Evolutionary conservation across 495 filamentous ascomycete genomes (phyloP).

Genomic region (Hypoxylon fuscum): DNA sequence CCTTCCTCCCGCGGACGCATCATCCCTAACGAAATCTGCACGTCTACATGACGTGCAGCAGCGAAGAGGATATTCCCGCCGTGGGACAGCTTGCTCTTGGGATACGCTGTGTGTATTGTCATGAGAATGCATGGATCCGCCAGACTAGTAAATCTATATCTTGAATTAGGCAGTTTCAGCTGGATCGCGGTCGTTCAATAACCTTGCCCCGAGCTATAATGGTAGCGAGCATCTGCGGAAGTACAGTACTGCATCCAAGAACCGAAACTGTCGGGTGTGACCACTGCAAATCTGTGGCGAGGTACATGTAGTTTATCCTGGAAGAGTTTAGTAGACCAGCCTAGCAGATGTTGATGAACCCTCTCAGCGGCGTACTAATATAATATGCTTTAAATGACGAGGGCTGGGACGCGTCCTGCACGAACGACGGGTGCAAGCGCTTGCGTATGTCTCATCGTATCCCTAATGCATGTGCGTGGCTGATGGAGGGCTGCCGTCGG

Average conservation of each 20-base stretch:
- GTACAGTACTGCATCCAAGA: slow-evolving; percentile 24
- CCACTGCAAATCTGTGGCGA: slow-evolving; percentile 19
- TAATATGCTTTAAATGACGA: slow-evolving; percentile 20
- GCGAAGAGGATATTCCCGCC: slow-evolving; percentile 5
- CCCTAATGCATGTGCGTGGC: slow-evolving; percentile 37
- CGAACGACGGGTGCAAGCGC: slow-evolving; percentile 34
- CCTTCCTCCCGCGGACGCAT: slow-evolving; percentile 26
- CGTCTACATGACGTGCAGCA: slow-evolving; percentile 25
- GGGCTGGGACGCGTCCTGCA: slow-evolving; percentile 34
- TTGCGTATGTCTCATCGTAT: slow-evolving; percentile 44
- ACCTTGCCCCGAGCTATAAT: slow-evolving; percentile 9
- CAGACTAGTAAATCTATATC: slow-evolving; percentile 10
- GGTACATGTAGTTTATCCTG: slow-evolving; percentile 3
- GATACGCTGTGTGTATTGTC: not conserved
- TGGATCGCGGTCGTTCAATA: slow-evolving; percentile 5
- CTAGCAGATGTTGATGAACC: slow-evolving; percentile 8
- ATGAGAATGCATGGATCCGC: slow-evolving; percentile 15
- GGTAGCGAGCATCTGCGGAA: slow-evolving; percentile 18
- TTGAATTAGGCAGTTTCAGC: slow-evolving; percentile 5
- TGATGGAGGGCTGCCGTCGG: slow-evolving; percentile 43
- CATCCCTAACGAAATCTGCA: slow-evolving; percentile 24
- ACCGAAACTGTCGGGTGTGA: slow-evolving; percentile 31
- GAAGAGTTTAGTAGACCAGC: not conserved
- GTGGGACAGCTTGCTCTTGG: not conserved
- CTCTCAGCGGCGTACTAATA: slow-evolving; percentile 13